Conservation (phyloP, 2,329 filamentous ascomycete species). For the Trichoderma oligosporum region DNA sequence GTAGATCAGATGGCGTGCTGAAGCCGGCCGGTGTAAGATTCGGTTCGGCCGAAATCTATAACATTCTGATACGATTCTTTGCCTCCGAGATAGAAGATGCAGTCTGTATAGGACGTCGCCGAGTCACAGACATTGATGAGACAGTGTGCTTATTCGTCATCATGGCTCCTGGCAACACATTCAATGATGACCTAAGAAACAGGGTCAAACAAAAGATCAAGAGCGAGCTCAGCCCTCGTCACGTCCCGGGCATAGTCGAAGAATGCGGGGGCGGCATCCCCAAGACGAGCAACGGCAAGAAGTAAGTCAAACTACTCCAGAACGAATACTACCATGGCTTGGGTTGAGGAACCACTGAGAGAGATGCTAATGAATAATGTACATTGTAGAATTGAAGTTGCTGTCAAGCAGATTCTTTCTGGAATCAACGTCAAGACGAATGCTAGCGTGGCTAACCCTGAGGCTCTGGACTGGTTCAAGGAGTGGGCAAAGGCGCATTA, state of each 20-base stretch:
- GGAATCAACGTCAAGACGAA: conserved; percentile 83
- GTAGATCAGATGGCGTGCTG: conserved; percentile 84
- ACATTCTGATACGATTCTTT: conserved; percentile 83
- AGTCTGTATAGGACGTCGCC: conserved; percentile 77
- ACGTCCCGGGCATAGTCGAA: conserved; percentile 81
- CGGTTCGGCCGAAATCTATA: conserved; percentile 93
- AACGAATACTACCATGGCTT: too few species aligned
- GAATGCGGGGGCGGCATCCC: conserved; percentile 79
- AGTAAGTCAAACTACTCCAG: conserved; percentile 52
- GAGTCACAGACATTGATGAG: conserved; percentile 71
- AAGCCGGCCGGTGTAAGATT: conserved; percentile 92
- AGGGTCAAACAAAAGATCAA: conserved; percentile 67
- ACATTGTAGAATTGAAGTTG: conserved; percentile 71
- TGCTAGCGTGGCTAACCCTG: conserved; percentile 88
- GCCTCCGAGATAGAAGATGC: conserved; percentile 75
- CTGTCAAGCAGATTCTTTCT: conserved; percentile 92
- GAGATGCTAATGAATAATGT: background rate
- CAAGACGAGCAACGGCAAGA: conserved; percentile 92
- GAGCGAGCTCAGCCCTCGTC: conserved; percentile 77
- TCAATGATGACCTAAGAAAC: conserved; percentile 57
- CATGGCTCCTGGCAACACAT: conserved; percentile 56
- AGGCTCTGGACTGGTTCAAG: conserved; percentile 83
- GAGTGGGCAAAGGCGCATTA: conserved; percentile 63
- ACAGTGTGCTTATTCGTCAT: conserved; percentile 86
- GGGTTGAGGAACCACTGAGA: background rate